Evolutionary conservation across 2,329 filamentous ascomycete genomes (phyloP), one percentile per base, ranked within the genome.

Genomic region (Diaporthe vaccinii): DNA sequence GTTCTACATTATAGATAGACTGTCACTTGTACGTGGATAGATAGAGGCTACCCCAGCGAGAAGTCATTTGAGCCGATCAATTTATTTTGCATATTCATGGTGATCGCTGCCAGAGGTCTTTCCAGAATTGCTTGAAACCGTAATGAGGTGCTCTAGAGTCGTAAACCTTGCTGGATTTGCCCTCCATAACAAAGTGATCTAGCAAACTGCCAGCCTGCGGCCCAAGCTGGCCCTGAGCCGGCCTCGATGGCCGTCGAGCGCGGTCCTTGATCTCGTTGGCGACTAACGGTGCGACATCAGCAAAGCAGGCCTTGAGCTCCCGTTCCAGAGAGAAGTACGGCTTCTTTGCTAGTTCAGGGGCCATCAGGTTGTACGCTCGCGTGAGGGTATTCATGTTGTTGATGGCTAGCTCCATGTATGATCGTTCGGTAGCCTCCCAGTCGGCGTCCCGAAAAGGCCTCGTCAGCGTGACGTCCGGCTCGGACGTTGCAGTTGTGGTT

Each of bases 281-380:
- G 5, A 98, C 84, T 62, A 89, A 86, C 0, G 95, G 95, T 9
- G 96, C 96, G 1, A 98, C 93, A 76, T 98, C 96, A 0, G 95
- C 93, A 81, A 92, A 98, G 82, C 96, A 98, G 3, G 90, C 88
- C 41, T 88, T 89, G 22, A 98, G 88, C 84, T 99, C 97, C 67
- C 96, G 91, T 59, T 95, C 91, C 10, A 98, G 90, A 2, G 89
- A 92, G 81, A 95, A 95, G 83, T 98, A 98, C 0, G 96, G 95
- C 83, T 98, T 98, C 84, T 97, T 97, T 3, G 96, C 96, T 2
- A 98, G 88, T 73, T 95, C 93, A 0, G 97, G 97, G 0, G 97
- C 96, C 92, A 98, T 96, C 4, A 98, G 90, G 80, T 98, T 98
- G 86, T 99, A 99, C 20, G 94, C 94, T 36, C 97, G 91, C 10